Conservation (phyloP, 192 early-diverging fungal species). For the Coemansia sp. region DNA sequence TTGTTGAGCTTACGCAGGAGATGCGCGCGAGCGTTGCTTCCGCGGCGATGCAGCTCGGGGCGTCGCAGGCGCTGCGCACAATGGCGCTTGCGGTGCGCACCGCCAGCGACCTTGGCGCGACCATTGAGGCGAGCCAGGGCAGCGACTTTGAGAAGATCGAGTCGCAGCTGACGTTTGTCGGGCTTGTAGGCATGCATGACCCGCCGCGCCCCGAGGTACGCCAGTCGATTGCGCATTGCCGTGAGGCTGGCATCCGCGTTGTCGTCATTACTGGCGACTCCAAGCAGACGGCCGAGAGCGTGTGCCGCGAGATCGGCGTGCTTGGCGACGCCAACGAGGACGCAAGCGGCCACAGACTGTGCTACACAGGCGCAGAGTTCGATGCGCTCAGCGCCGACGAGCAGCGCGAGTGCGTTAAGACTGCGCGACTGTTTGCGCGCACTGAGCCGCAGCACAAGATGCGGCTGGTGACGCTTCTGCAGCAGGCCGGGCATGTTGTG, state of each 20-base stretch:
- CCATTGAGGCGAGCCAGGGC: constrained; percentile 57
- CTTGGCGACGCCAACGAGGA: constrained; percentile 58
- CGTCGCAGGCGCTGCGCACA: constrained; percentile 77
- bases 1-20: constrained; percentile 64
- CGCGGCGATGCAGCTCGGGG: constrained; percentile 73
- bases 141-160: constrained; percentile 69
- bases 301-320: constrained; percentile 94
- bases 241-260: constrained; percentile 93
- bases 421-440: constrained; percentile 87
- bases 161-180: constrained; percentile 88
- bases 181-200: constrained; percentile 95
- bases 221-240: constrained; percentile 80
- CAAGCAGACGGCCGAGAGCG: constrained; percentile 94
- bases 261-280: constrained; percentile 99
- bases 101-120: constrained; percentile 8
- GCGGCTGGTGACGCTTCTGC: constrained; percentile 89
- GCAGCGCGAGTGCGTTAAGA: constrained; percentile 68
- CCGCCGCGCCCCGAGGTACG: constrained; percentile 93
- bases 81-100: constrained; percentile 86
- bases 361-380: constrained; percentile 94
- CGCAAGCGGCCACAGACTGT: constrained; percentile 58
- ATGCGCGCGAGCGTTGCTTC: constrained; percentile 62
- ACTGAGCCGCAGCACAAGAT: constrained; percentile 96
- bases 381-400: constrained; percentile 74
- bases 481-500: constrained; percentile 62